Conservation (phyloP, 352 stramenopile genomes). For the Globisporangium nodosum region DNA sequence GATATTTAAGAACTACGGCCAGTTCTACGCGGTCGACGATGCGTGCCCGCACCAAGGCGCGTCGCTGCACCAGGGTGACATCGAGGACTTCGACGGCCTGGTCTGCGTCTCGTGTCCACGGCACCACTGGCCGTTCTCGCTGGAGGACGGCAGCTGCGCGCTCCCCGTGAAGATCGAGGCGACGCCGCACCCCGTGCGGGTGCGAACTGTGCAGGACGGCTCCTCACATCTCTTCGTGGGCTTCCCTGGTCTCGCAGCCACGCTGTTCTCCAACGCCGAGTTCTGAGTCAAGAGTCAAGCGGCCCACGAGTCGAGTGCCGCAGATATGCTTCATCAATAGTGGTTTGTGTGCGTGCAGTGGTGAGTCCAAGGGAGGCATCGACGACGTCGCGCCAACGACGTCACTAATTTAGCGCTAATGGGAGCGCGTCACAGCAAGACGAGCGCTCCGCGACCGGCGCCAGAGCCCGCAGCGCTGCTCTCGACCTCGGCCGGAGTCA, state of each 20-base stretch:
- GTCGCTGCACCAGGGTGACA: slow-evolving; percentile 79
- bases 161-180: slow-evolving; percentile 40
- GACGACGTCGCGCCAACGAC: neutral
- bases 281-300: slow-evolving; percentile 39
- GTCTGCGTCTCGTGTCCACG: slow-evolving; percentile 71
- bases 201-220: slow-evolving; percentile 36
- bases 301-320: neutral
- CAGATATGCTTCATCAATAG: neutral
- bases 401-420: slow-evolving; percentile 18
- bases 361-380: neutral
- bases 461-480: slow-evolving; percentile 35
- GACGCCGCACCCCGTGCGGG: slow-evolving; percentile 58
- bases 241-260: slow-evolving; percentile 45
- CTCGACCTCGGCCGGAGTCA: slow-evolving; percentile 39
- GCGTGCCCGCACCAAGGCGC: slow-evolving; percentile 74
- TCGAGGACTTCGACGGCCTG: slow-evolving; percentile 74
- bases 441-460: slow-evolving; percentile 15
- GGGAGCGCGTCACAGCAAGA: slow-evolving; percentile 29
- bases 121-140: slow-evolving; percentile 79
- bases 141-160: slow-evolving; percentile 69
- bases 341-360: neutral
- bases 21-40: slow-evolving; percentile 75
- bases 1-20: slow-evolving; percentile 74
- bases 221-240: slow-evolving; percentile 58
- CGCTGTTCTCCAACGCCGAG: slow-evolving; percentile 68